Base-by-base conservation (phyloP, 495 filamentous ascomycete species). In the Talaromyces thailandensis region DNA sequence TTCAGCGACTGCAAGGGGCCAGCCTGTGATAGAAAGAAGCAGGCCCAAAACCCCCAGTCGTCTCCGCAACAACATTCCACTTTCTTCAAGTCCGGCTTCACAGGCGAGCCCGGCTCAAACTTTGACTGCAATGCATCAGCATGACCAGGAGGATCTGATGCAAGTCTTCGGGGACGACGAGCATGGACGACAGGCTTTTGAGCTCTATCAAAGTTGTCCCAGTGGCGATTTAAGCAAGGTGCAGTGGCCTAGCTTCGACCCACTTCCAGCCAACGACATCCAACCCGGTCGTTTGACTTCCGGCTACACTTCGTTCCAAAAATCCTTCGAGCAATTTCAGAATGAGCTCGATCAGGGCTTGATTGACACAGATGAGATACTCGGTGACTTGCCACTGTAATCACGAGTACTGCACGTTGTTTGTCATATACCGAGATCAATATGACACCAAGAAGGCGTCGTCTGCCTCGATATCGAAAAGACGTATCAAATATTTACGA, bases 21-120 rank as follows among this genome's bases (percentile, higher is more conserved):
- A 55, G 51, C 51, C 51, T 32, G 56, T 40, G 26, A 77, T 76
- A 2, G 70, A 78, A 58, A 74, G 72, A 32, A 75, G 79, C 67
- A 78, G 76, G 45, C 79, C 79, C 0, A 80, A 80, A 64, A 78
- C 73, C 6, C 76, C 76, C 1, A 81, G 79, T 63, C 72, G 76
- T 6, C 74, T 81, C 56, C 76, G 78, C 37, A 73, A 74, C 56
- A 62, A 72, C 14, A 72, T 71, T 56, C 74, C 71, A 0, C 73
- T 75, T 31, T 60, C 58, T 21, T 72, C 76, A 0, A 73, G 67
- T 52, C 73, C 74, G 43, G 51, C 69, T 32, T 64, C 58, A 37
- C 56, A 58, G 16, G 8, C 26, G 3, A 51, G 23, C 43, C 59
- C 59, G 8, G 31, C 28, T 25, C 59, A 16, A 51, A 29, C 16